Evolutionary conservation across 2,329 filamentous ascomycete genomes (phyloP), one percentile per base, ranked within the genome.

Genomic region (Pseudogymnoascus sp.): DNA sequence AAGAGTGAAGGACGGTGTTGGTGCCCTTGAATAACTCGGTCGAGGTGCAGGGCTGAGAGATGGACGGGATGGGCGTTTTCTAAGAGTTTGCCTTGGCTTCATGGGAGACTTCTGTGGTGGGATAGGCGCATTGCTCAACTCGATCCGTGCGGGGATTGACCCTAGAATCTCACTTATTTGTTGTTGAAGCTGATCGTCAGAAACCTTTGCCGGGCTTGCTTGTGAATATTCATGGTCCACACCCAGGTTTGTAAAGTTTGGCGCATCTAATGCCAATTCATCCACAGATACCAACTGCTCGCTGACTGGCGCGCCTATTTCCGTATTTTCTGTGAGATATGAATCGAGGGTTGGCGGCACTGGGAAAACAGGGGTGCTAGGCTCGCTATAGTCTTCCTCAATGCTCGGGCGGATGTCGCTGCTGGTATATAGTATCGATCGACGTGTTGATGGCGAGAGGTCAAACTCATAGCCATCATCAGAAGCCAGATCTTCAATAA

Each of bases 81-180:
- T 18, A 28, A 54, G 18, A 3, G 28, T 32, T 6, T 54, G 28
- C 28, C 20, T 54, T 50, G 34, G 37, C 28, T 35, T n/a, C 41
- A 32, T 59, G 43, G 3, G 67, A 66, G 25, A 68, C 67, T 4
- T 69, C 70, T 1, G 58, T 7, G 62, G 39, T n/a, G 34, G n/a
- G 54, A 67, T 67, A 18, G 65, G 66, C 60, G 73, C 69, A n/a
- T 64, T 57, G 47, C 47, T 54, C 9, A 54, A 79, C 59, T 85
- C 86, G 67, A 97, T 95, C 64, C 86, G 86, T 32, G 87, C 87
- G 1, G 91, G 90, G 64, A 95, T 89, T 18, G 81, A 87, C 62
- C 85, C 84, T 38, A 95, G 80, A 61, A 95, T 89, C 59, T 88
- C 84, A 69, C 84, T 88, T 57, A 96, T 92, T 70, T 92, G 90